Percentiles rank a stretch among this genome's conserved stretches.
Evolutionary conservation across 345 rosid species (phyloP).

Genomic region (Raphanus sativus): DNA sequence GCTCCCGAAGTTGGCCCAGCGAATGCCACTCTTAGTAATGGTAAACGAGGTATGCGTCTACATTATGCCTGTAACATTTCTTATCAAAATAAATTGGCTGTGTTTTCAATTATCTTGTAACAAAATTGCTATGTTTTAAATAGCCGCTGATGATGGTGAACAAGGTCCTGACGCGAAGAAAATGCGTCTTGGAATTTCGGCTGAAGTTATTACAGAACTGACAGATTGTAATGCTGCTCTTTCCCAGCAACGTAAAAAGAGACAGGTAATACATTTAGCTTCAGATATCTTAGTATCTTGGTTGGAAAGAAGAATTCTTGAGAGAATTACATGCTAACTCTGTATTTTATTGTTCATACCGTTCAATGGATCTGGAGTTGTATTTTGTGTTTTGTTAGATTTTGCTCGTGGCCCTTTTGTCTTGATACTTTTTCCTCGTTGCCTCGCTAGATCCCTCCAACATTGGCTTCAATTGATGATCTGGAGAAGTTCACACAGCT

Average conservation of each 20-base stretch:
- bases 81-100: slow-evolving; percentile 4
- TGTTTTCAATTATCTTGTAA: neutral
- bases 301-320: slow-evolving; percentile 4
- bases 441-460: slow-evolving; percentile 55
- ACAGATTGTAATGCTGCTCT: slow-evolving; percentile 85
- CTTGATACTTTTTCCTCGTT: slow-evolving; percentile 24
- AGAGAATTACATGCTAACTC: slow-evolving; percentile 1
- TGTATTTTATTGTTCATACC: neutral
- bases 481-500: slow-evolving; percentile 81
- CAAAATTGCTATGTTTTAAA: slow-evolving; percentile 3
- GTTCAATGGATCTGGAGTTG: neutral
- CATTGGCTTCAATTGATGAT: slow-evolving; percentile 60
- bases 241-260: slow-evolving; percentile 85
- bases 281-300: neutral
- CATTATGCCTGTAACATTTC: neutral
- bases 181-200: slow-evolving; percentile 71
- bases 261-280: slow-evolving; percentile 49
- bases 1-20: slow-evolving; percentile 44
- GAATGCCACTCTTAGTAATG: slow-evolving; percentile 66
- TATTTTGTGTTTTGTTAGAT: neutral
- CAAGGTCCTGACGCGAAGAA: slow-evolving; percentile 57
- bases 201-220: slow-evolving; percentile 59
- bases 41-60: slow-evolving; percentile 66
- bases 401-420: neutral
- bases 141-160: slow-evolving; percentile 56